Evolutionary conservation across 2,329 filamentous ascomycete genomes (phyloP).

Genomic region (Allantophomopsis lycopodina): DNA sequence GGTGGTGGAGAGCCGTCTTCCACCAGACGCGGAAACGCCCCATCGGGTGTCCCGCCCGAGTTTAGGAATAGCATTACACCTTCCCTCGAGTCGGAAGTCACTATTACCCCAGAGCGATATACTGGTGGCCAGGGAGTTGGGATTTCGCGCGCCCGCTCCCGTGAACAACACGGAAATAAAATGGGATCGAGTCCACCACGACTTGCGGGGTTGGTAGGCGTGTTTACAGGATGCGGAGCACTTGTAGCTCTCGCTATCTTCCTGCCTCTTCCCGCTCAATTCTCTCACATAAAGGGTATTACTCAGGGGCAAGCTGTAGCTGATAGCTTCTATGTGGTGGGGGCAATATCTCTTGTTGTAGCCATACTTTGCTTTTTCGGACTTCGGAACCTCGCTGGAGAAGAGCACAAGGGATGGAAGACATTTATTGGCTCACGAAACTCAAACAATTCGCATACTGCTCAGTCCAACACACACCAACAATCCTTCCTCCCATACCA

Average conservation of each 20-base stretch:
- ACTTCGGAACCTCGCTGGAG: constrained; percentile 52
- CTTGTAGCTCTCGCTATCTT: constrained; percentile 73
- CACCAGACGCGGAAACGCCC: neutral
- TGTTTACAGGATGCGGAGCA: constrained; percentile 87
- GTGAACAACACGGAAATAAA: constrained; percentile 6
- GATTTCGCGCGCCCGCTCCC: neutral
- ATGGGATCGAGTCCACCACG: constrained; percentile 34
- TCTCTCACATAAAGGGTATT: constrained; percentile 56
- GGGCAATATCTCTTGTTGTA: constrained; percentile 55
- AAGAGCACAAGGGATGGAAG: constrained; percentile 63
- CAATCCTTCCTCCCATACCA: constrained; percentile 36
- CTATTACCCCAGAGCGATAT: constrained; percentile 55
- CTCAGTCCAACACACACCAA: neutral
- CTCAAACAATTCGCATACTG: constrained; percentile 5
- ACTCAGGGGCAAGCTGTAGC: constrained; percentile 63
- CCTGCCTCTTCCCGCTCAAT: constrained; percentile 72
- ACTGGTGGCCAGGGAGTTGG: neutral
- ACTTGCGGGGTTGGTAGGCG: constrained; percentile 78
- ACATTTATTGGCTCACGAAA: constrained; percentile 31
- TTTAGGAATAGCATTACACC: constrained; percentile 44
- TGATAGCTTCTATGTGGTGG: constrained; percentile 81
- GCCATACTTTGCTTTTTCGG: constrained; percentile 68
- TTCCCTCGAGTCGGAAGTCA: constrained; percentile 60
- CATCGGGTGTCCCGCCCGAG: constrained; percentile 12
- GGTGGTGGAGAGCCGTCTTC: constrained; percentile 22